Evolutionary conservation across 164 flowering plant species (phyloP).

Genomic region (Sextonia rubra): DNA sequence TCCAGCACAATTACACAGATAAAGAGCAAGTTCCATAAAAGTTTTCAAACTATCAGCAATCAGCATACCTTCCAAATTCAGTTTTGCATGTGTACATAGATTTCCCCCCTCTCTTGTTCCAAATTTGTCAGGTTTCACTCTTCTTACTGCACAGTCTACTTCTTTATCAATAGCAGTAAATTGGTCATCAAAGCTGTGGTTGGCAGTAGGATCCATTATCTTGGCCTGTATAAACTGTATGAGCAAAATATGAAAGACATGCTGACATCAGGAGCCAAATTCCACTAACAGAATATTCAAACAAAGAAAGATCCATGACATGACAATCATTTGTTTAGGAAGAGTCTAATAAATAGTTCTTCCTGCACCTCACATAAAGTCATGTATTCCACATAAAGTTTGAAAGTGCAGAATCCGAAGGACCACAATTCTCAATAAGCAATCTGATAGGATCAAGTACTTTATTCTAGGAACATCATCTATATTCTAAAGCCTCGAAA

Average conservation of each 20-base stretch:
- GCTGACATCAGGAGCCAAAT: neutral
- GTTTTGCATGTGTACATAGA: neutral
- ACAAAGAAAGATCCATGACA: neutral
- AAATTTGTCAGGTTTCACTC: conserved; percentile 3
- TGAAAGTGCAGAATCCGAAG: neutral
- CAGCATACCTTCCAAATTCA: conserved; percentile 4
- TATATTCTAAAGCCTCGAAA: too few relatives aligned
- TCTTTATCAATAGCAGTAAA: conserved; percentile 33
- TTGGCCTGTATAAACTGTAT: conserved; percentile 17
- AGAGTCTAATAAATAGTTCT: too few relatives aligned
- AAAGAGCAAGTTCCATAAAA: neutral
- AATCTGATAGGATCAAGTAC: too few relatives aligned
- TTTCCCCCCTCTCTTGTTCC: neutral
- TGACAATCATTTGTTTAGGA: neutral
- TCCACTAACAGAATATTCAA: neutral
- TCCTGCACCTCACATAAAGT: neutral
- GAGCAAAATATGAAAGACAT: neutral
- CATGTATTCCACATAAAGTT: too few relatives aligned
- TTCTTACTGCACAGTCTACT: conserved; percentile 24
- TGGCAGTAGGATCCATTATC: conserved; percentile 39
- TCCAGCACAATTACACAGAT: neutral
- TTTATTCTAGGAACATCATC: too few relatives aligned
- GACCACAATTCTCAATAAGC: neutral
- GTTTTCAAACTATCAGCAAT: neutral
- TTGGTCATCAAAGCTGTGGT: conserved; percentile 60